Evolutionary conservation across 305 asterid species (phyloP), one percentile per base, ranked within the genome.

Genomic region (Solanum hybrid): DNA sequence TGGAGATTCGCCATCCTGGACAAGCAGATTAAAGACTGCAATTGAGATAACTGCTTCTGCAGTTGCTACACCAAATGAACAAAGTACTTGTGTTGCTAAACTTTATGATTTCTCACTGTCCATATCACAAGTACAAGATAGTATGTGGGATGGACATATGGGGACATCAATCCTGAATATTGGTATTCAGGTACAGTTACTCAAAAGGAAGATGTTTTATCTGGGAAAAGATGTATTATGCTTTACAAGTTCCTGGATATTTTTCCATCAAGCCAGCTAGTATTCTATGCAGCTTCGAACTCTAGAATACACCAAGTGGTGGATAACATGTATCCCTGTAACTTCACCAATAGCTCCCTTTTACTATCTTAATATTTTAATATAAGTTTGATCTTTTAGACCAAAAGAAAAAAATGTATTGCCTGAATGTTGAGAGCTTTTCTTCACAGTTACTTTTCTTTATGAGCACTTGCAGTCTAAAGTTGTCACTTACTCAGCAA

Each of bases 101-200:
- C 34, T 77, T 26, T 64, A 84, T 36, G 89, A 90, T 86, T 88
- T 89, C 84, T 90, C 92, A 5, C 11, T 29, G 20, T 89, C 91
- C 12, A 22, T 89, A 90, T n/a, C 75, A 73, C 37, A 74, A 74
- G 37, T 74, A 69, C 40, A 87, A 35, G 87, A 46, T 71, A 1
- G n/a, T 61, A 31, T 3, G 11, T 3, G 81, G 51, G 18, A 75
- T 71, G 16, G 33, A 75, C 39, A 75, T 75, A 75, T 8, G 75
- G 28, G 4, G 80, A 39, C 82, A 4, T 74, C 79, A 76, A 33
- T n/a, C 40, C 82, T 8, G 42, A 51, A 51, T 51, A 16, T 14
- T 14, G 61, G 64, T 51, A 2, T 51, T 51, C 64, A 51, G 64
- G 64, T 51, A 16, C 64, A 51, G 64, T 51, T 51, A 16, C 64